Base-by-base conservation (phyloP, 2,329 filamentous ascomycete genomes). In the Microdochium trichocladiopsis region DNA sequence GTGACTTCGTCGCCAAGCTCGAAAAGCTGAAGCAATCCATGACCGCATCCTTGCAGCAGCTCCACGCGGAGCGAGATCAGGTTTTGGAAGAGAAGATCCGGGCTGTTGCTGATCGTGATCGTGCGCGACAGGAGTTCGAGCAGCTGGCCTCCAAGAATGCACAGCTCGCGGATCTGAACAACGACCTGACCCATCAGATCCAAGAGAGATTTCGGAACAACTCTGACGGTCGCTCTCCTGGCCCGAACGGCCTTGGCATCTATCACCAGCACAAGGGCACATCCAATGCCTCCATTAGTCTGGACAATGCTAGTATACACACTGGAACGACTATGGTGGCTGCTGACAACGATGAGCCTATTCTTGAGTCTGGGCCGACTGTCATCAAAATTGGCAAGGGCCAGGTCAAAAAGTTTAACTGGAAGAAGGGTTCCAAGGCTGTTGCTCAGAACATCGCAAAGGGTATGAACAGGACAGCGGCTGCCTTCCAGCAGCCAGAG, bases 321-420 rank as follows among this genome's bases (percentile, higher is more conserved):
- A 81, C 84, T 1, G 75, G 76, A 9, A 72, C 80, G 2, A 85
- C 84, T 0, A 66, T 84, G 60, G 74, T 86, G 50, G 75, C 78
- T 22, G 75, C 79, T 10, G 82, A 84, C 56, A 78, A 81, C 18
- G 87, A 88, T 47, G 90, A 94, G 41, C 77, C 76, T 0, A 76
- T 83, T 52, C 68, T 83, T n/a, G 80, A 83, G 56, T 77, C 84
- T 25, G 88, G 90, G 2, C 92, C 94, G n/a, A 94, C 95, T 55
- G 88, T 97, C 31, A 88, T 97, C 55, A 95, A 94, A 62, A 95
- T 97, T 56, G 85, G 91, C 61, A 97, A 96, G 72, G 91, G 88
- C 25, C 91, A 96, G 66, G 84, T 87, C 51, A 95, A 91, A 74
- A 97, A 96, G 69, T 96, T 96, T 72, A 96, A 96, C 72, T 97